These are phyloP conservation scores for Peterozyma toletana DNA, from an alignment of 805 yeast genomes.

Conservation along the genomic window DNA sequence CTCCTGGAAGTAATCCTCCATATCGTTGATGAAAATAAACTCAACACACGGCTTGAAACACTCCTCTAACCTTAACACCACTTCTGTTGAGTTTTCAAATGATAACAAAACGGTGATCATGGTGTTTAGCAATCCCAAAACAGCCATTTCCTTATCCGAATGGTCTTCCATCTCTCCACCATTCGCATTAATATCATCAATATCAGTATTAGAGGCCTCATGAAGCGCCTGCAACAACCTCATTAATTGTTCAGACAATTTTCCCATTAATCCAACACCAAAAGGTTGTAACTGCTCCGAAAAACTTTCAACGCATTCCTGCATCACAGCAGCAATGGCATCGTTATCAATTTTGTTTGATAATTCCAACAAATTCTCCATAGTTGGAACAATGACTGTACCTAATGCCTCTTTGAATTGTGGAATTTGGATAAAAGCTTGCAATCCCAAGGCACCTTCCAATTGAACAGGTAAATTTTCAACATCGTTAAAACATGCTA, in stretches of 20 bases:
- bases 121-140: slow-evolving; percentile 79
- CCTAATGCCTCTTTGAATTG: slow-evolving; percentile 65
- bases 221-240: slow-evolving; percentile 63
- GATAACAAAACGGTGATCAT: slow-evolving; percentile 82
- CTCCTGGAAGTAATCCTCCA: slow-evolving; percentile 81
- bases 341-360: slow-evolving; percentile 84
- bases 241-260: slow-evolving; percentile 70
- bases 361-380: slow-evolving; percentile 69
- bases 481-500: slow-evolving; percentile 38
- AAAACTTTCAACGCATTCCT: slow-evolving; percentile 87
- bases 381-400: slow-evolving; percentile 65
- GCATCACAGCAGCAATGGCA: slow-evolving; percentile 83
- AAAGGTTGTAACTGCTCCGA: slow-evolving; percentile 88
- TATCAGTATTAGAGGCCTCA: slow-evolving; percentile 46
- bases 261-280: slow-evolving; percentile 56
- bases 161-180: slow-evolving; percentile 23
- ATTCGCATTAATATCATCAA: slow-evolving; percentile 44
- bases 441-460: slow-evolving; percentile 80
- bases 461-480: slow-evolving; percentile 68
- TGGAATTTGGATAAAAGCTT: slow-evolving; percentile 60
- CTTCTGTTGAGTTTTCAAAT: slow-evolving; percentile 73
- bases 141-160: slow-evolving; percentile 79
- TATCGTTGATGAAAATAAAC: slow-evolving; percentile 52
- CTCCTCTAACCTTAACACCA: slow-evolving; percentile 63
- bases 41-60: slow-evolving; percentile 69